A percentile compares a stretch with the other conserved stretches of the same genome.
phyloP scores from a whole-genome alignment of 1,139 yeast species.

The Cylindricascospora bacillispora region DNA sequence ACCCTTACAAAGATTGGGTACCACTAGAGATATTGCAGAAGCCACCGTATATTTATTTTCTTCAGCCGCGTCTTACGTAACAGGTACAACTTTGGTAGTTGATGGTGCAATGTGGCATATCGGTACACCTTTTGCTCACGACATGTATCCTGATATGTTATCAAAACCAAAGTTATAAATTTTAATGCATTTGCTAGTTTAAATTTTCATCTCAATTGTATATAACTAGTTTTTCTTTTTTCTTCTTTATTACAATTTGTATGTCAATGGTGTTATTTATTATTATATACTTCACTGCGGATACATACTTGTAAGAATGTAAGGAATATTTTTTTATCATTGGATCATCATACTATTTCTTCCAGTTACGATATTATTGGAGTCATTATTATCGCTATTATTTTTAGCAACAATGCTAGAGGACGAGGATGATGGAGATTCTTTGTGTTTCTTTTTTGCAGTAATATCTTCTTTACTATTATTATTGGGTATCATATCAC shows the following conservation, averaged over 20 bases:
- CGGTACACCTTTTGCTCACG: slow-evolving; percentile 34
- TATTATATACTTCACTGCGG: neutral
- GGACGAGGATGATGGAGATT: too few relatives aligned
- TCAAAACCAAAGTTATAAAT: slow-evolving; percentile 1
- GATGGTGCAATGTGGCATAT: slow-evolving; percentile 91
- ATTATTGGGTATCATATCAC: too few relatives aligned
- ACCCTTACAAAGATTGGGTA: slow-evolving; percentile 71
- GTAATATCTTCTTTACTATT: too few relatives aligned
- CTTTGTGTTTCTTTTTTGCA: too few relatives aligned
- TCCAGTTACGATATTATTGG: too few relatives aligned
- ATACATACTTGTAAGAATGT: too few relatives aligned
- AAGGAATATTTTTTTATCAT: too few relatives aligned
- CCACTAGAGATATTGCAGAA: slow-evolving; percentile 72
- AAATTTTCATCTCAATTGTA: neutral
- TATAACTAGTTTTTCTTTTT: too few relatives aligned
- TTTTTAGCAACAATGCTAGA: too few relatives aligned
- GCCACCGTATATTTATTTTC: slow-evolving; percentile 77
- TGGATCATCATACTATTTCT: too few relatives aligned
- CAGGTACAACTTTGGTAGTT: slow-evolving; percentile 69
- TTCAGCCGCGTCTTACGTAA: slow-evolving; percentile 64
- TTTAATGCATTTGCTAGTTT: neutral
- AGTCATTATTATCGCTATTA: too few relatives aligned
- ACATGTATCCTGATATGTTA: slow-evolving; percentile 30
- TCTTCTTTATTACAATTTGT: neutral
- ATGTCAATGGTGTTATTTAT: neutral